Evolutionary conservation across 2,329 filamentous ascomycete species (phyloP).

Genomic region (Trichoderma afroharzianum): DNA sequence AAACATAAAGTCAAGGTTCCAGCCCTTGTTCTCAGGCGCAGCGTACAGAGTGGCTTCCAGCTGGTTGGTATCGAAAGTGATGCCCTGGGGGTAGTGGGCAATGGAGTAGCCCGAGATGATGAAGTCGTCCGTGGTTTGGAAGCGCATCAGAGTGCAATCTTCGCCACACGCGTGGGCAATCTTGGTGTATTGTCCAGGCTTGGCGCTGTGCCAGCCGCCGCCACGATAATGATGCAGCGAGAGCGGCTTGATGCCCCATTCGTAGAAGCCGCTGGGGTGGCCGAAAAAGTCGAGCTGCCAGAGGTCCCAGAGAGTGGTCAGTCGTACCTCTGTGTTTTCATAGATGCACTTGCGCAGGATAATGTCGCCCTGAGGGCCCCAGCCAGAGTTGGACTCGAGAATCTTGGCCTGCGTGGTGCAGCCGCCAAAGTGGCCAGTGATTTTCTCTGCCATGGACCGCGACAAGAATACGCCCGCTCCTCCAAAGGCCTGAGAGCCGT

Average conservation of each 20-base stretch:
- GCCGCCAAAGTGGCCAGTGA: conserved; percentile 42
- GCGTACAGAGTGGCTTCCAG: conserved; percentile 52
- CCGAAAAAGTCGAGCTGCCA: conserved; percentile 60
- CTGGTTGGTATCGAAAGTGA: conserved; percentile 48
- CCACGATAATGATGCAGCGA: conserved; percentile 64
- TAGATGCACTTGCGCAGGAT: conserved; percentile 62
- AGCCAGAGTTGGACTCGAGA: conserved; percentile 52
- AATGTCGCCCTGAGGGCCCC: conserved; percentile 59
- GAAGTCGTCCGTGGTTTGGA: conserved; percentile 51
- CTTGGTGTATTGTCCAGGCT: conserved; percentile 54
- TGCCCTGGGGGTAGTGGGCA: conserved; percentile 51
- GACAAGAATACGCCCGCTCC: conserved; percentile 62
- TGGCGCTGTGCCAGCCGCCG: conserved; percentile 52
- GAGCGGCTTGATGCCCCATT: conserved; percentile 56
- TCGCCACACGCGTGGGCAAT: conserved; percentile 58
- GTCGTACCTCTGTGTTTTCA: conserved; percentile 55
- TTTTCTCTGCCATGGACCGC: conserved; percentile 44
- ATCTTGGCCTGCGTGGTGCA: conserved; percentile 51
- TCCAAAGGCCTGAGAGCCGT: conserved; percentile 62
- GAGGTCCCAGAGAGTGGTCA: conserved; percentile 54
- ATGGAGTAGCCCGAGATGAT: conserved; percentile 59
- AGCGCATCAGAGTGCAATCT: conserved; percentile 57
- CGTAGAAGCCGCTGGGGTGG: conserved; percentile 62
- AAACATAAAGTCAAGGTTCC: conserved; percentile 50
- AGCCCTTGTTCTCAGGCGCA: conserved; percentile 45